phyloP scores from a whole-genome alignment of 2,329 filamentous ascomycete species.

The Gaeumannomyces sp. region DNA sequence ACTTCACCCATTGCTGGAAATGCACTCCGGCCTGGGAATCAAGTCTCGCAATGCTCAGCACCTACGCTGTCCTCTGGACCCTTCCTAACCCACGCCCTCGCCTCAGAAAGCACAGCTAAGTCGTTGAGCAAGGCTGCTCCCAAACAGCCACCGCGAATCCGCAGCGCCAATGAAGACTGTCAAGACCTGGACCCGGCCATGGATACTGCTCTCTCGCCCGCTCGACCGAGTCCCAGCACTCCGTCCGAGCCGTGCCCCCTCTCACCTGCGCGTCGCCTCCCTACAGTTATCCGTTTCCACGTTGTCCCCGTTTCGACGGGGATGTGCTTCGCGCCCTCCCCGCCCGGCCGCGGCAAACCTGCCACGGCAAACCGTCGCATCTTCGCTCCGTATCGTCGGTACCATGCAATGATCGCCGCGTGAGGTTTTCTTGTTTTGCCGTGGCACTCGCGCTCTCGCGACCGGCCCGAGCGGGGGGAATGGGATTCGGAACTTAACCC shows the following conservation, averaged over 20 bases:
- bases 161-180: neutral
- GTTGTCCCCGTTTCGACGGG: conserved; percentile 54
- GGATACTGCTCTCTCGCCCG: conserved; percentile 8
- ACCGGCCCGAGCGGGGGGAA: conserved; percentile 46
- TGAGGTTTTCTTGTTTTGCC: conserved; percentile 35
- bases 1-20: conserved; percentile 9
- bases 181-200: conserved; percentile 1
- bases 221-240: neutral
- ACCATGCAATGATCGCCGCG: conserved; percentile 42
- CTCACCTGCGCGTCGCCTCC: conserved; percentile 61
- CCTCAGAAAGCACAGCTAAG: conserved; percentile 2
- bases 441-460: conserved; percentile 29
- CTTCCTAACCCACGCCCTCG: conserved; percentile 6
- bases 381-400: conserved; percentile 56
- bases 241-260: neutral
- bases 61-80: conserved; percentile 9
- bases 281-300: conserved; percentile 68
- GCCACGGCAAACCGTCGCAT: conserved; percentile 44
- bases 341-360: conserved; percentile 26
- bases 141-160: conserved; percentile 1
- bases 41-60: conserved; percentile 21
- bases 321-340: conserved; percentile 49
- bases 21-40: conserved; percentile 7
- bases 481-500: conserved; percentile 91
- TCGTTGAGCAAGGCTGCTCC: conserved; percentile 1